phyloP scores from a whole-genome alignment of 495 filamentous ascomycete genomes.

The Trichoderma gamsii region DNA sequence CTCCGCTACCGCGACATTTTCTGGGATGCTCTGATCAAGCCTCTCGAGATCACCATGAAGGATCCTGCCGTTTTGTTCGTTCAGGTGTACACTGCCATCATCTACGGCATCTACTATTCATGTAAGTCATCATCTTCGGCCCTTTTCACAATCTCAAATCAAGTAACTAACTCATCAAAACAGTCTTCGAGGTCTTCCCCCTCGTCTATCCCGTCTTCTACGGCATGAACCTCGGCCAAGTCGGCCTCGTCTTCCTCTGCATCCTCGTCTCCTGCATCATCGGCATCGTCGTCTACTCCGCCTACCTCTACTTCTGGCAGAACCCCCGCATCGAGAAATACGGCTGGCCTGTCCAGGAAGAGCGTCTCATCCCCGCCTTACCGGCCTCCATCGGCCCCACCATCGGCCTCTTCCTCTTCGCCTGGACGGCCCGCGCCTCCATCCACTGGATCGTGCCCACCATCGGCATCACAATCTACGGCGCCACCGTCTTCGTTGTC shows the following conservation, averaged over 20 bases:
- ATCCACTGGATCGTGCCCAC: constrained; percentile 59
- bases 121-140: constrained; percentile 21
- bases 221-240: constrained; percentile 53
- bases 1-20: constrained; percentile 42
- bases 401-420: constrained; percentile 59
- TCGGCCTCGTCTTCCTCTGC: constrained; percentile 60
- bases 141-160: not conserved
- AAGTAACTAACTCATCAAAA: not conserved
- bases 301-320: constrained; percentile 47
- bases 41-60: constrained; percentile 55
- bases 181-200: constrained; percentile 65
- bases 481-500: constrained; percentile 33
- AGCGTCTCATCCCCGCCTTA: constrained; percentile 50
- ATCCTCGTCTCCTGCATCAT: constrained; percentile 53
- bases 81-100: constrained; percentile 55
- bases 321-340: constrained; percentile 31
- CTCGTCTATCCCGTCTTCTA: constrained; percentile 62
- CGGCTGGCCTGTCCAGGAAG: constrained; percentile 48
- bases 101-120: constrained; percentile 63
- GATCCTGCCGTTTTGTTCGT: constrained; percentile 60
- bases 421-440: constrained; percentile 48
- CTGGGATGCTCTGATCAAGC: constrained; percentile 55
- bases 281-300: constrained; percentile 45
- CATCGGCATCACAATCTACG: constrained; percentile 55
- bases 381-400: constrained; percentile 48